phyloP scores from a whole-genome alignment of 257 asterid species.

The Scutellaria galericulata region DNA sequence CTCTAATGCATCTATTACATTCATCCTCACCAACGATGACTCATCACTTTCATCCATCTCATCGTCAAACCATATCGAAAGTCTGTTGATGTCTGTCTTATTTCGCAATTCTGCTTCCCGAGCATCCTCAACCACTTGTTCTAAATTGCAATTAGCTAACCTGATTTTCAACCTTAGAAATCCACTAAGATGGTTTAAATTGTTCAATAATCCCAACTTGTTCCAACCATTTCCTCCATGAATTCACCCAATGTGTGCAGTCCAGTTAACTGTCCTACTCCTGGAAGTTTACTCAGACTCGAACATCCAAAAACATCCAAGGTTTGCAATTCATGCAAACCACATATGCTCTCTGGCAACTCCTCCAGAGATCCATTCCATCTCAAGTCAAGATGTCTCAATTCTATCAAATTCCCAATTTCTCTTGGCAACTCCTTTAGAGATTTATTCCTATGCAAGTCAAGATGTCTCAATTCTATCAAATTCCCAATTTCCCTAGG shows the following conservation, averaged over 20 bases:
- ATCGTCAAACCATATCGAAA: background rate
- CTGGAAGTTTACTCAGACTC: background rate
- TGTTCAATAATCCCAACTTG: background rate
- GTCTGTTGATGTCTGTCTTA: conserved; percentile 10
- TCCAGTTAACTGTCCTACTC: background rate
- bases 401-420: no score
- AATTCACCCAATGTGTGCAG: background rate
- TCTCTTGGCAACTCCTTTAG: background rate
- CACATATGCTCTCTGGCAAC: conserved; percentile 9
- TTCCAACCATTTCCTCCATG: background rate
- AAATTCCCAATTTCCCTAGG: no score
- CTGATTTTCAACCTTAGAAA: background rate
- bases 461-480: no score
- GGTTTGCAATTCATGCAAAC: conserved; percentile 1
- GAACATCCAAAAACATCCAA: background rate
- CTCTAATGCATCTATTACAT: conserved; percentile 31
- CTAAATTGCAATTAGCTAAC: background rate
- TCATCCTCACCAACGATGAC: background rate
- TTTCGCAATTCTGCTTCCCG: conserved; percentile 31
- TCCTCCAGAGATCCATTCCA: background rate
- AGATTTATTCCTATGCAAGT: no score
- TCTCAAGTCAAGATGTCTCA: background rate
- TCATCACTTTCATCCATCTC: background rate
- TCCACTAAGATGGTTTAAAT: conserved; percentile 20
- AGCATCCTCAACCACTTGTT: conserved; percentile 28